Conservation (phyloP, 768 basidiomycete genomes). For the Panellus pusillus region DNA sequence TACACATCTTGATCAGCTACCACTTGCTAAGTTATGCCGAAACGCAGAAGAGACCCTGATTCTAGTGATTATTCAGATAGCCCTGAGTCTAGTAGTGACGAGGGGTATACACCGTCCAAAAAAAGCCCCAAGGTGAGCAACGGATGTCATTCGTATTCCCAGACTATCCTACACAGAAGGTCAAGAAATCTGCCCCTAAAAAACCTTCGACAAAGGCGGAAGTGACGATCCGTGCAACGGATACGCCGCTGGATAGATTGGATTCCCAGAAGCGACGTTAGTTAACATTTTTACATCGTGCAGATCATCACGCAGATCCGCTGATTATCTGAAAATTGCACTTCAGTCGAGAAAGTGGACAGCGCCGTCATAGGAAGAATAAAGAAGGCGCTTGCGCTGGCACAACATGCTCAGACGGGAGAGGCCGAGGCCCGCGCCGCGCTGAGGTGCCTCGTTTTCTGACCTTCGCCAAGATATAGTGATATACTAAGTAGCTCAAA, state of each 20-base stretch:
- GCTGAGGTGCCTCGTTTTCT: constrained; percentile 14
- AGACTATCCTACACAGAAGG: background rate
- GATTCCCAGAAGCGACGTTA: constrained; percentile 14
- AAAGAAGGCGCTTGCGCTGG: constrained; percentile 23
- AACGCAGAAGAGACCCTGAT: too few relatives aligned
- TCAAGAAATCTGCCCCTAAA: constrained; percentile 4
- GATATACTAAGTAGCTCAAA: background rate
- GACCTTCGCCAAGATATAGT: background rate
- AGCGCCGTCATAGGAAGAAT: constrained; percentile 18
- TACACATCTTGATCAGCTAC: too few relatives aligned
- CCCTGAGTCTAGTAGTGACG: too few relatives aligned
- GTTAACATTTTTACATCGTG: background rate
- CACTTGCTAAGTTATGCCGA: too few relatives aligned
- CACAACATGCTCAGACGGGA: constrained; percentile 20
- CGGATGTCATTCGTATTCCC: background rate
- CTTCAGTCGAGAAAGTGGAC: constrained; percentile 18
- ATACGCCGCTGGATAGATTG: constrained; percentile 7
- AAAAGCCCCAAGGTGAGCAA: constrained; percentile 4
- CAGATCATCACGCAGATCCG: background rate
- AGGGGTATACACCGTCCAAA: too few relatives aligned
- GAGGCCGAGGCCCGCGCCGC: constrained; percentile 26
- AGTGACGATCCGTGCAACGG: constrained; percentile 20
- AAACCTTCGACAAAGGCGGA: constrained; percentile 18
- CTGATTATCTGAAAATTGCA: background rate
- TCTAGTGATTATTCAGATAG: too few relatives aligned